These are phyloP conservation scores for Pleurotus citrinopileatus DNA, from an alignment of 768 basidiomycete genomes.

Conservation along the genomic window DNA sequence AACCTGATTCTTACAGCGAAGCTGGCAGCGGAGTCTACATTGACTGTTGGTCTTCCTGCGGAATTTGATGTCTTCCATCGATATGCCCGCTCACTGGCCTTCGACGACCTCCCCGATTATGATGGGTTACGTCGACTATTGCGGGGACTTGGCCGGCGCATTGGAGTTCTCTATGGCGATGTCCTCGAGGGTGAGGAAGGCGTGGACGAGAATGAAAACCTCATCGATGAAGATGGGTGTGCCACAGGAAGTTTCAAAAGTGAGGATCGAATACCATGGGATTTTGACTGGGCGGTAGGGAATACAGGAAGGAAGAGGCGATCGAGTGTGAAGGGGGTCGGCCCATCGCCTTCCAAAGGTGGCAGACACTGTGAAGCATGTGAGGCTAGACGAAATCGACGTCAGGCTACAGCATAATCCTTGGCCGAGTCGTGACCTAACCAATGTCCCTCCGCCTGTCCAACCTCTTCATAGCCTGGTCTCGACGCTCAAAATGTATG, in stretches of 20 bases:
- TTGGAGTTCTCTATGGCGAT: constrained; percentile 55
- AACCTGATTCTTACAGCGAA: constrained; percentile 75
- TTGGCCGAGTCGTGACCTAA: no score
- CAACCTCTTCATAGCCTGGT: not conserved
- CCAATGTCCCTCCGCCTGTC: not conserved
- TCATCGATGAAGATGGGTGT: constrained; percentile 9
- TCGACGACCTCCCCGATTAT: constrained; percentile 89
- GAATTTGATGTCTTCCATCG: constrained; percentile 74
- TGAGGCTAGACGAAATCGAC: constrained; percentile 18
- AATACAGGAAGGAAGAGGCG: constrained; percentile 13
- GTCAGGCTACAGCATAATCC: not conserved
- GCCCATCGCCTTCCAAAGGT: constrained; percentile 16
- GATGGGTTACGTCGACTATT: constrained; percentile 77
- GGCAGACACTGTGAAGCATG: constrained; percentile 31
- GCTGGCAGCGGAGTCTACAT: constrained; percentile 57
- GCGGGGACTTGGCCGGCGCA: constrained; percentile 50
- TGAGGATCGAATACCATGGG: not conserved
- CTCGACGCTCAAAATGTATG: not conserved
- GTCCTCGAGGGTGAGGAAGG: constrained; percentile 17
- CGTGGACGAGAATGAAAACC: constrained; percentile 11
- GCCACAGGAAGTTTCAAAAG: not conserved
- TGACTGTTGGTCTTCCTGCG: constrained; percentile 73
- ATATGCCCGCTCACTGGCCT: constrained; percentile 80
- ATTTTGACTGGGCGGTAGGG: constrained; percentile 38
- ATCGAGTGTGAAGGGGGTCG: constrained; percentile 10